Percentiles rank a stretch among this genome's conserved stretches.
Evolutionary conservation across 164 flowering plant genomes (phyloP).

Genomic region (Annona squamosa): DNA sequence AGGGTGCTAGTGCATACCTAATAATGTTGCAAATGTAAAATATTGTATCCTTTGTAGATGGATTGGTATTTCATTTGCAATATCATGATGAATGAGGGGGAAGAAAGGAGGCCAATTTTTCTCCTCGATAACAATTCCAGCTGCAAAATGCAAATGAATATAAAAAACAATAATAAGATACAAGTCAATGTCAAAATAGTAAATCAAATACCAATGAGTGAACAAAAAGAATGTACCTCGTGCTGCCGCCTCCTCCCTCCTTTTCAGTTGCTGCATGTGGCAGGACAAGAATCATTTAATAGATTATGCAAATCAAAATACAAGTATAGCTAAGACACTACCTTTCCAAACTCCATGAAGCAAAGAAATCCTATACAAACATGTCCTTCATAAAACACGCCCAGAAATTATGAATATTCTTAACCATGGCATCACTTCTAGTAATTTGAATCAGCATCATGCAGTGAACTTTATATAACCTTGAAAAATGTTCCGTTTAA

Average conservation of each 20-base stretch:
- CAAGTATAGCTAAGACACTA: not conserved
- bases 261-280: conserved; percentile 54
- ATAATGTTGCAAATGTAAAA: conserved; percentile 31
- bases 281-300: not conserved
- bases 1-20: conserved; percentile 20
- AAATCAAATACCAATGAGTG: not conserved
- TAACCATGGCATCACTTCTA: too few relatives aligned
- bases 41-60: conserved; percentile 41
- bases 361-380: not conserved
- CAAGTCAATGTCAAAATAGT: not conserved
- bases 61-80: conserved; percentile 79
- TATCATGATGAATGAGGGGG: conserved; percentile 86
- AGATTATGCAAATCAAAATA: not conserved
- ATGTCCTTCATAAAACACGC: not conserved
- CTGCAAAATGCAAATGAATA: conserved; percentile 29
- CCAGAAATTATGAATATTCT: not conserved
- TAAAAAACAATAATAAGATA: not conserved
- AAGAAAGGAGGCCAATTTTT: conserved; percentile 90
- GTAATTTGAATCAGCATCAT: not conserved
- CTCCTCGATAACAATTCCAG: conserved; percentile 75
- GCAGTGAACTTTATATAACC: not conserved
- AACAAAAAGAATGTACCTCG: conserved; percentile 43
- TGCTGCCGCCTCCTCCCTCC: conserved; percentile 93
- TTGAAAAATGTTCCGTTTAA: too few relatives aligned
- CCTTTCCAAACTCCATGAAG: not conserved